These are phyloP conservation scores for Leccinum longicurvipes DNA, from an alignment of 768 basidiomycete genomes.

Conservation along the genomic window DNA sequence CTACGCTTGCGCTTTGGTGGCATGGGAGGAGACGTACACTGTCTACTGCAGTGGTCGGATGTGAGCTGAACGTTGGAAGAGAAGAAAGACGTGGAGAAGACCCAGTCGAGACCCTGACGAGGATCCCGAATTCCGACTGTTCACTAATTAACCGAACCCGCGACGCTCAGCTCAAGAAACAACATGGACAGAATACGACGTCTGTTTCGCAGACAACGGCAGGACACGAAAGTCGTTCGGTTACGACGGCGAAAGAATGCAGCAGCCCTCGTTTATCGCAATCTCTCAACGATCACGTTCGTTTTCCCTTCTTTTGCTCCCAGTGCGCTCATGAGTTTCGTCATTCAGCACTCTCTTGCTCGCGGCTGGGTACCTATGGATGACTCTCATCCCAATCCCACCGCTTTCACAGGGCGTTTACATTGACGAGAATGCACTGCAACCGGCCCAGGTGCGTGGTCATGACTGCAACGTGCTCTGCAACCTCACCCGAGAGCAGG, in stretches of 20 bases:
- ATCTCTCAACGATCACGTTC: conserved; percentile 32
- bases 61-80: conserved; percentile 5
- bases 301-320: conserved; percentile 1
- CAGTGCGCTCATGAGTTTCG: not conserved
- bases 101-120: conserved; percentile 17
- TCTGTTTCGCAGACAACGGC: conserved; percentile 17
- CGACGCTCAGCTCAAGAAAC: not conserved
- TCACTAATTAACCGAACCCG: not conserved
- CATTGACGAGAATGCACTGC: conserved; percentile 94
- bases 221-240: conserved; percentile 37
- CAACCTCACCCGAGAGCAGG: conserved; percentile 45
- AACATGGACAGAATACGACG: conserved; percentile 24
- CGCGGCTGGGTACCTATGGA: conserved; percentile 73
- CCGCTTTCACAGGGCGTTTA: conserved; percentile 67
- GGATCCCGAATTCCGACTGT: conserved; percentile 24
- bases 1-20: conserved; percentile 57
- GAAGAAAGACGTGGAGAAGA: conserved; percentile 10
- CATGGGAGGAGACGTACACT: conserved; percentile 35
- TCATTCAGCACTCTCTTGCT: conserved; percentile 53
- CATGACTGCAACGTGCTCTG: not conserved
- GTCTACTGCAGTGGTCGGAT: not conserved
- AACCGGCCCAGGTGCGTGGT: conserved; percentile 75
- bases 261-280: conserved; percentile 30
- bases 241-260: conserved; percentile 45
- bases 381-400: conserved; percentile 69